Percentiles rank a stretch among this genome's conserved stretches.
Conservation (phyloP, 164 flowering plant species). For the Hamamelis virginiana region DNA sequence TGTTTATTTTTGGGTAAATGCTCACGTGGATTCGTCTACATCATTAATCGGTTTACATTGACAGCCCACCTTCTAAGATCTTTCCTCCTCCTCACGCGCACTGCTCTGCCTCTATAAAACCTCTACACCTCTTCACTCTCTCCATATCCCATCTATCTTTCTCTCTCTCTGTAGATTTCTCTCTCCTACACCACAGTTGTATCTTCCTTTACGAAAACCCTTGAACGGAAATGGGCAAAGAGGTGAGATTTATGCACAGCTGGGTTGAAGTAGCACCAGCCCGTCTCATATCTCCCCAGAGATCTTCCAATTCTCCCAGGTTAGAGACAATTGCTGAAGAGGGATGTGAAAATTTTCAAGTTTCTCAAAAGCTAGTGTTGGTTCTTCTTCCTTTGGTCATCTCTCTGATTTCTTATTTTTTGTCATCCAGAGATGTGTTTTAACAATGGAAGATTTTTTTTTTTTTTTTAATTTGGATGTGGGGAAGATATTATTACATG, state of each 20-base stretch:
- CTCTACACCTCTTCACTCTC: too few species aligned
- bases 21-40: too few species aligned
- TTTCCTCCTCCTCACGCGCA: too few species aligned
- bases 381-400: constrained; percentile 17
- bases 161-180: too few species aligned
- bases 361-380: neutral
- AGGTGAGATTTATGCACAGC: constrained; percentile 6
- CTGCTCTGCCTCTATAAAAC: too few species aligned
- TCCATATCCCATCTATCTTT: too few species aligned
- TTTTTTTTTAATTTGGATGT: neutral
- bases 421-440: constrained; percentile 7
- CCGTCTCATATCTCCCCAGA: constrained; percentile 10
- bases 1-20: too few species aligned
- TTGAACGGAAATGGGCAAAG: neutral
- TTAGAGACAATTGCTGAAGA: constrained; percentile 37
- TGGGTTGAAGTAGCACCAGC: constrained; percentile 35
- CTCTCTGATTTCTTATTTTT: constrained; percentile 2
- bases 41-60: too few species aligned
- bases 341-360: constrained; percentile 7
- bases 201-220: constrained; percentile 4
- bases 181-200: too few species aligned
- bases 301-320: constrained; percentile 15
- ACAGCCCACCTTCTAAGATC: too few species aligned
- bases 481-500: neutral
- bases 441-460: neutral